Evolutionary conservation across 371 early-diverging fungal species (phyloP).

Genomic region (Dinochytrium kinnereticum): DNA sequence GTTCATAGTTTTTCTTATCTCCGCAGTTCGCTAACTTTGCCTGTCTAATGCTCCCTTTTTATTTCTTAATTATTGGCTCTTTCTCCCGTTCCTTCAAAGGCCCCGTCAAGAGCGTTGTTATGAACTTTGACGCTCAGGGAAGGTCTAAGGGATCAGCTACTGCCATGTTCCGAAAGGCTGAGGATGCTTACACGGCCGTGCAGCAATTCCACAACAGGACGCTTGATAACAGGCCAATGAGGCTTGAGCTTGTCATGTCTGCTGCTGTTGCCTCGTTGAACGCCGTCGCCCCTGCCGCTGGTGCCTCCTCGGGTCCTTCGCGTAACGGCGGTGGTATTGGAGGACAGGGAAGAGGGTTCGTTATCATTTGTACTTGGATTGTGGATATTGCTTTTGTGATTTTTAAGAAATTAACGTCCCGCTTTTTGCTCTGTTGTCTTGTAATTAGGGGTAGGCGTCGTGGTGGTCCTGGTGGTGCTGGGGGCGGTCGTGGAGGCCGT

Average conservation of each 20-base stretch:
- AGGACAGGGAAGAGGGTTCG: slow-evolving; percentile 26
- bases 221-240: slow-evolving; percentile 77
- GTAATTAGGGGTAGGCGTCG: slow-evolving; percentile 37
- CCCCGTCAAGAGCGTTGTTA: slow-evolving; percentile 65
- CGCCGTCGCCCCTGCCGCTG: slow-evolving; percentile 27
- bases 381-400: neutral
- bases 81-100: no score
- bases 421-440: neutral
- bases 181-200: slow-evolving; percentile 65
- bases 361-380: neutral
- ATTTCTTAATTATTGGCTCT: no score
- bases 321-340: slow-evolving; percentile 27
- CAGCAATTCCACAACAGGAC: slow-evolving; percentile 71
- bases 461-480: slow-evolving; percentile 36
- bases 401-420: slow-evolving; percentile 9
- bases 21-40: no score
- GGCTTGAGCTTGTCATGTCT: slow-evolving; percentile 68
- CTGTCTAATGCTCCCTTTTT: no score
- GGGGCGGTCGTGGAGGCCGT: slow-evolving; percentile 33
- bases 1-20: no score
- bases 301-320: slow-evolving; percentile 16
- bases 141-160: slow-evolving; percentile 74
- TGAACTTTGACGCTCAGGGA: slow-evolving; percentile 73
- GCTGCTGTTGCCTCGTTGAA: slow-evolving; percentile 47
- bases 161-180: slow-evolving; percentile 63